Percentiles rank a stretch among this genome's conserved stretches.
Conservation (phyloP, 257 asterid genomes). For the Coffea canephora region DNA sequence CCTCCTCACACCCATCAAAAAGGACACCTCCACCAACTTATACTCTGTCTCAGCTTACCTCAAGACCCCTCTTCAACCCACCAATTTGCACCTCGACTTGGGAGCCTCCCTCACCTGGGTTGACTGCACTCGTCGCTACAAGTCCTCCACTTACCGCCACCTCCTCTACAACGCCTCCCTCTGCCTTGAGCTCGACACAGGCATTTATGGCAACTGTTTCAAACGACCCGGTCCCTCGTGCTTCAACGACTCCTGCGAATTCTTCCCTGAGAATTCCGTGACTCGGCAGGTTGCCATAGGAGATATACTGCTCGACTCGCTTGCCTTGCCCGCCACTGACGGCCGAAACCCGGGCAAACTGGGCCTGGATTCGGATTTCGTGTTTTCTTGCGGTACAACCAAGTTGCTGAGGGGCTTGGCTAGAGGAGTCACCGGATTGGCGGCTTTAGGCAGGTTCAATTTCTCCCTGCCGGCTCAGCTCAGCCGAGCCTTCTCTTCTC, state of each 20-base stretch:
- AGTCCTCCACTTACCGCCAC: conserved; percentile 18
- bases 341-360: conserved; percentile 15
- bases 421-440: conserved; percentile 33
- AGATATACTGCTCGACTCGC: conserved; percentile 19
- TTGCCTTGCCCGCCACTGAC: conserved; percentile 16
- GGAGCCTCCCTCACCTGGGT: conserved; percentile 16
- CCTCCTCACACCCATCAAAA: conserved; percentile 10
- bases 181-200: conserved; percentile 1
- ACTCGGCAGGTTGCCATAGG: conserved; percentile 21
- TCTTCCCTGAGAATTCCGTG: conserved; percentile 28
- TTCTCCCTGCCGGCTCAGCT: conserved; percentile 36
- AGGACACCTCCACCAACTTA: conserved; percentile 14
- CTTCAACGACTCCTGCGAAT: conserved; percentile 26
- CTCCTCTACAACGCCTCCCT: conserved; percentile 9
- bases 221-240: conserved; percentile 30
- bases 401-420: conserved; percentile 28
- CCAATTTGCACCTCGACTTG: conserved; percentile 8
- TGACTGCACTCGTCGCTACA: conserved; percentile 5
- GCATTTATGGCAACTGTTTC: conserved; percentile 16
- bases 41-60: conserved; percentile 7
- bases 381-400: conserved; percentile 25
- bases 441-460: conserved; percentile 39
- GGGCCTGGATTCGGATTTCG: conserved; percentile 13
- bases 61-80: conserved; percentile 13
- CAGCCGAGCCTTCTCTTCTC: conserved; percentile 28